Conservation (phyloP, 139 green algal genomes). For the Nannochloris sp. region DNA sequence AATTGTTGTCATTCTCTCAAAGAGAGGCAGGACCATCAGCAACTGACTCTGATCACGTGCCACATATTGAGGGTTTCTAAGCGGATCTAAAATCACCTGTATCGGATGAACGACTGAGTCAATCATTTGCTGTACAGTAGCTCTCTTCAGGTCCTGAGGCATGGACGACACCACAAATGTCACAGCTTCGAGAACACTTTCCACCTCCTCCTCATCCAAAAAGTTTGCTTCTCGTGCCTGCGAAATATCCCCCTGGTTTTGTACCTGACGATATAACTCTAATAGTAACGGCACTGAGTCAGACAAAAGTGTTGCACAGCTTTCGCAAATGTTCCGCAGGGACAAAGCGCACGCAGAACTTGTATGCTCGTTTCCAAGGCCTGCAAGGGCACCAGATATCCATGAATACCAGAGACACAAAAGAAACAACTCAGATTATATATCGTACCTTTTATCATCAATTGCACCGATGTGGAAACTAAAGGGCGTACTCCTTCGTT, state of each 20-base stretch:
- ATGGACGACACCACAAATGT: constrained; percentile 26
- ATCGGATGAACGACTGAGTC: constrained; percentile 39
- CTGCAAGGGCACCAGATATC: constrained; percentile 3
- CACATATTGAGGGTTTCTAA: neutral
- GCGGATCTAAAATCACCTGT: constrained; percentile 4
- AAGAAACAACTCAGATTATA: neutral
- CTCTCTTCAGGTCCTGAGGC: constrained; percentile 18
- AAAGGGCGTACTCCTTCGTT: constrained; percentile 1
- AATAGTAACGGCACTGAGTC: constrained; percentile 38
- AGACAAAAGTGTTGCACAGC: constrained; percentile 40
- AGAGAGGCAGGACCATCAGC: constrained; percentile 33
- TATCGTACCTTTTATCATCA: neutral
- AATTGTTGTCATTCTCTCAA: constrained; percentile 55
- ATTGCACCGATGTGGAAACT: neutral
- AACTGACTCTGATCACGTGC: constrained; percentile 1
- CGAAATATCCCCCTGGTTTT: constrained; percentile 26
- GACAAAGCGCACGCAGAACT: constrained; percentile 36
- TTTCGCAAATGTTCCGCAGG: constrained; percentile 49
- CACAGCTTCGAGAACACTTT: constrained; percentile 37
- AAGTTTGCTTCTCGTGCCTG: constrained; percentile 4
- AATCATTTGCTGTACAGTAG: constrained; percentile 36
- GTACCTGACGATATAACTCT: constrained; percentile 46
- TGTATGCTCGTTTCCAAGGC: constrained; percentile 17
- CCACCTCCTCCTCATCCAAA: constrained; percentile 51
- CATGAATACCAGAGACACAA: neutral